phyloP scores from a whole-genome alignment of 768 basidiomycete species.

The Suillus cothurnatus region DNA sequence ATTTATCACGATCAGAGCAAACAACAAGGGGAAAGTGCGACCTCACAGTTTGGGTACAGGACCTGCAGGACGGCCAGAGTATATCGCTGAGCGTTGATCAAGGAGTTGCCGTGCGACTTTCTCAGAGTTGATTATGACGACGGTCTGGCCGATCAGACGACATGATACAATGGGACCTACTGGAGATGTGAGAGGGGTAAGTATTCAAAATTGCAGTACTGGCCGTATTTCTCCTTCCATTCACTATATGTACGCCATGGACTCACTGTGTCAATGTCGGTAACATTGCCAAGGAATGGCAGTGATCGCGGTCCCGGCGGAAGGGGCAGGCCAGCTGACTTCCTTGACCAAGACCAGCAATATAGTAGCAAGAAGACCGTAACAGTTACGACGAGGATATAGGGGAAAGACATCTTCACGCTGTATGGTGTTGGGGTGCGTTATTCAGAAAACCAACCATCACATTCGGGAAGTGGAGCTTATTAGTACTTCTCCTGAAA shows the following conservation, averaged over 20 bases:
- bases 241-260: constrained; percentile 23
- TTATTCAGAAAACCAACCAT: not conserved
- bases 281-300: not conserved
- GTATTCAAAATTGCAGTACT: not conserved
- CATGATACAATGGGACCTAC: constrained; percentile 33
- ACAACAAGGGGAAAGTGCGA: not conserved
- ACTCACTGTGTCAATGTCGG: not conserved
- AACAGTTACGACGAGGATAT: not conserved
- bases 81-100: constrained; percentile 31
- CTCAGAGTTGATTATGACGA: constrained; percentile 30
- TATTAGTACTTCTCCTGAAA: too few relatives aligned
- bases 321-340: not conserved
- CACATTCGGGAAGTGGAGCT: too few relatives aligned
- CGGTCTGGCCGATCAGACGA: constrained; percentile 25
- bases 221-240: constrained; percentile 32
- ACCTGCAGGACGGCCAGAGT: constrained; percentile 30
- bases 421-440: not conserved
- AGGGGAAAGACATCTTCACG: not conserved
- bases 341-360: not conserved
- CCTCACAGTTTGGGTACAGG: constrained; percentile 26
- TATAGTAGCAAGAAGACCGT: not conserved
- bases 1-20: not conserved
- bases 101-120: constrained; percentile 29
- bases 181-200: not conserved
- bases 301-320: not conserved